Base-by-base conservation (phyloP, 1,139 yeast species). In the Suhomyces chickasaworum region DNA sequence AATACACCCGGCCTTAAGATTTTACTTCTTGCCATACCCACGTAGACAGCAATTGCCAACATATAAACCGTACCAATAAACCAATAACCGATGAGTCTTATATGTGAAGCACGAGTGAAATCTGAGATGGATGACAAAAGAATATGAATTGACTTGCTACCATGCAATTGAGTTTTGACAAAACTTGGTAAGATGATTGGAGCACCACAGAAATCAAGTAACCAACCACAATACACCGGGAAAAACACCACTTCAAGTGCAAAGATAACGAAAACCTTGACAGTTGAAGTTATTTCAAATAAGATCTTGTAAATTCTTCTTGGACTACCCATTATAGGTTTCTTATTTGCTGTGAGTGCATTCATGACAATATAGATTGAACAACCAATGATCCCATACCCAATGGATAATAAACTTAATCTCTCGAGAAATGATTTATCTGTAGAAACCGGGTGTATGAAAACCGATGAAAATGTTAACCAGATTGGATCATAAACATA, bases 1-100 rank as follows among this genome's bases (percentile, higher is more conserved):
- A 93, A 71, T 2, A 89, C 96, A 6, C 99, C 99, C 0, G 89
- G 85, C 46, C 99, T 80, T 54, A 93, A 77, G 36, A 90, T 83
- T 46, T 73, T 69, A 36, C 78, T 71, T 52, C 99, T 76, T 30
- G 86, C 77, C 89, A 90, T 85, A 5, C 95, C 89, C 32, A 93
- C 91, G 66, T 83, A 93, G 42, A 86, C 69, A 1, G 98, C 96
- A 68, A 93, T 84, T 57, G 82, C 73, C 53, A 86, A 83, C 98
- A 95, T 91, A 68, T 89, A 93, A 17, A 77, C 57, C 0, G 97
- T 89, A 8, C 99, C 99, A 30, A 78, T 55, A 3, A 75, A 68
- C 97, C 97, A 91, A 55, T 84, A 84, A 1, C 68, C 34, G 4
- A 63, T 37, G 7, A 52, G 38, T 8, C 59, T 46, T 12, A 51